phyloP scores from a whole-genome alignment of 176 grass and related monocot genomes.

The Elymus sibiricus region DNA sequence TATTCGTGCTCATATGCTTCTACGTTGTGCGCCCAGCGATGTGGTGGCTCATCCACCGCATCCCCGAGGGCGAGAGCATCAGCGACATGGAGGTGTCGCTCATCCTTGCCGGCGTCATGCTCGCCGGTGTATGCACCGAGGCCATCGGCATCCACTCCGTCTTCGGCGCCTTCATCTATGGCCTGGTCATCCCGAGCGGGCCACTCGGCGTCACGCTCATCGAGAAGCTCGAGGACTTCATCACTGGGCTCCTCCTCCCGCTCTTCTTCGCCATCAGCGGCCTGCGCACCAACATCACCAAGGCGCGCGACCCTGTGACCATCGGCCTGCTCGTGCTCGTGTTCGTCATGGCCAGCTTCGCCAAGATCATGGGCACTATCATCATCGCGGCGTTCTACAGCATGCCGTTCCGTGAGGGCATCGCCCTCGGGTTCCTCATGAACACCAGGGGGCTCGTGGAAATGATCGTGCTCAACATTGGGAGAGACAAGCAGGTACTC shows the following conservation, averaged over 20 bases:
- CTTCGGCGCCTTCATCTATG: conserved; percentile 78
- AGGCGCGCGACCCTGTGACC: conserved; percentile 35
- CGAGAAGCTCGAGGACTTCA: conserved; percentile 77
- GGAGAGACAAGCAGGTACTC: conserved; percentile 59
- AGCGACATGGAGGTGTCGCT: conserved; percentile 58
- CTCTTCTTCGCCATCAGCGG: conserved; percentile 75
- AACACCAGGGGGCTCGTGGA: conserved; percentile 71
- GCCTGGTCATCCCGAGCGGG: conserved; percentile 63
- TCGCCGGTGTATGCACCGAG: conserved; percentile 59
- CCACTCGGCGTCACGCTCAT: conserved; percentile 50
- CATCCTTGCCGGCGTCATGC: conserved; percentile 66
- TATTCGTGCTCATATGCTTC: conserved; percentile 71
- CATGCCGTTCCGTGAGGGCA: conserved; percentile 62
- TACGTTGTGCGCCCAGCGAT: conserved; percentile 59
- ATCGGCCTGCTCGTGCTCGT: conserved; percentile 54
- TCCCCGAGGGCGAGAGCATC: conserved; percentile 59
- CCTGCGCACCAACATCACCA: conserved; percentile 49
- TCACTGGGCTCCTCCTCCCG: conserved; percentile 53
- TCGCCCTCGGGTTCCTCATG: conserved; percentile 76
- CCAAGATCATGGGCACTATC: conserved; percentile 65
- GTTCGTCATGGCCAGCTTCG: conserved; percentile 64
- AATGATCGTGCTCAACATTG: conserved; percentile 80
- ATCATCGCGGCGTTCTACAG: conserved; percentile 52
- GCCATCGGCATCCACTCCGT: conserved; percentile 68
- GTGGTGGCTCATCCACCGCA: conserved; percentile 63